Percentiles rank a stretch among this genome's conserved stretches.
These are phyloP conservation scores for Ascochyta clinopodiicola DNA, from an alignment of 2,329 filamentous ascomycete species.

Conservation along the genomic window DNA sequence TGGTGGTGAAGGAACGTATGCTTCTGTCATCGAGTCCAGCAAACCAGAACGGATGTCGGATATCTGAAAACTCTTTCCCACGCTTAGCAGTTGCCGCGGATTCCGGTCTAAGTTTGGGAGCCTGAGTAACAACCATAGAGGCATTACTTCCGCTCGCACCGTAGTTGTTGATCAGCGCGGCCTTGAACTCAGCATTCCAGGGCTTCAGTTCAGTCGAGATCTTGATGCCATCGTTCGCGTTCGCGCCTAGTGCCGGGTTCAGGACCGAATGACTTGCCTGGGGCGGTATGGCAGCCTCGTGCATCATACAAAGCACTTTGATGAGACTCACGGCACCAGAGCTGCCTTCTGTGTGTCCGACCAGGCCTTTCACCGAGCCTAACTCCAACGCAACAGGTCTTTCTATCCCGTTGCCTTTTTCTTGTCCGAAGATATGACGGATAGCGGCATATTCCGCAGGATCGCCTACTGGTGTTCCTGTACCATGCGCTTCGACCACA, in stretches of 20 bases:
- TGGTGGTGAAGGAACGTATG: neutral
- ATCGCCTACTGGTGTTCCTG: slow-evolving; percentile 26
- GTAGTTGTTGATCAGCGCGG: slow-evolving; percentile 42
- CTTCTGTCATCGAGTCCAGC: neutral
- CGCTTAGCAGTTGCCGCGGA: neutral
- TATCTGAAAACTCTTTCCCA: neutral
- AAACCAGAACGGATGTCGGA: slow-evolving; percentile 7
- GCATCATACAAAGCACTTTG: slow-evolving; percentile 39
- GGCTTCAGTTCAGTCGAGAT: slow-evolving; percentile 8
- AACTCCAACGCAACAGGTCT: slow-evolving; percentile 23
- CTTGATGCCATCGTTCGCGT: slow-evolving; percentile 17
- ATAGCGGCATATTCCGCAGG: slow-evolving; percentile 26
- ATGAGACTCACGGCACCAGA: slow-evolving; percentile 31
- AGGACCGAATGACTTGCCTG: slow-evolving; percentile 24
- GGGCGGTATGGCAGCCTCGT: slow-evolving; percentile 26
- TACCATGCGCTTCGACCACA: slow-evolving; percentile 25
- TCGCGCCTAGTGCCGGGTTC: slow-evolving; percentile 25
- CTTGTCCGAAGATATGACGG: slow-evolving; percentile 21
- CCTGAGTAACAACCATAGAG: slow-evolving; percentile 17
- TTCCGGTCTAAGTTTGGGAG: neutral
- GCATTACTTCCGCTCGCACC: slow-evolving; percentile 39
- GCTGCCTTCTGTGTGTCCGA: slow-evolving; percentile 37
- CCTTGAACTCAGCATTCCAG: slow-evolving; percentile 17
- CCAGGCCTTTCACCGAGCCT: slow-evolving; percentile 39
- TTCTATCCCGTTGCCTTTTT: neutral